Evolutionary conservation across 768 basidiomycete species (phyloP), one percentile per base, ranked within the genome.

Genomic region (Boletellus sp.): DNA sequence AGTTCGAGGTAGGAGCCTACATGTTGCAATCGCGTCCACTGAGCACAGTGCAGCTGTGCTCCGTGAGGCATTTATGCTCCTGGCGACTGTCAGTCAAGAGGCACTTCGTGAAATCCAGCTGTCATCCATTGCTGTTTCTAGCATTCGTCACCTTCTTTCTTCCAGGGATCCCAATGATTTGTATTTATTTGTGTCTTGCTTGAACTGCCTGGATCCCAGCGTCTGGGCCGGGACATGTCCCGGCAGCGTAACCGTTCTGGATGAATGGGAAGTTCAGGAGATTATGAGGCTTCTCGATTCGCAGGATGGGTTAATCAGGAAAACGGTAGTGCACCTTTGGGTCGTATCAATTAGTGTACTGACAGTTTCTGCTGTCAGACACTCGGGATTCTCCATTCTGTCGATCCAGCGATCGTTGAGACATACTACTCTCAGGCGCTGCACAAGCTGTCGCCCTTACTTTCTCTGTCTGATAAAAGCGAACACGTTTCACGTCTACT

Each of bases 201-300:
- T 92, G 42, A 71, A 76, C 35, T 79, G 74, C 35, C 53, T 89
- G 12, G 76, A 83, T 55, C 75, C 80, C 6, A 64, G 62, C 17
- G 54, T 80, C 19, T 92, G 90, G 90, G 84, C 87, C 7, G 90
- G 88, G 12, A 81, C 77, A 9, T 68, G 64, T 7, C 64, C 74
- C 4, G 73, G 75, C 6, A 65, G 76, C 17, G 74, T 77, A 32
- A 71, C 81, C 1, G 68, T 80, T 9, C 65, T 91, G 40, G 83
- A 87, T n/a, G 79, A 73, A 47, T 78, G 78, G 76, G 89, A 91
- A 45, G 88, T 92, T 34, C 84, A 84, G 44, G 71, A 73, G 31
- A 72, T 91, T 19, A 86, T 92, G 81, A 77, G 75, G 51, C 66
- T 86, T 15, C 68, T 92, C 23, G 77, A 83, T 51, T 81, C 79